phyloP scores from a whole-genome alignment of 179 eudicot genomes.

The Heliamphora pulchella region DNA sequence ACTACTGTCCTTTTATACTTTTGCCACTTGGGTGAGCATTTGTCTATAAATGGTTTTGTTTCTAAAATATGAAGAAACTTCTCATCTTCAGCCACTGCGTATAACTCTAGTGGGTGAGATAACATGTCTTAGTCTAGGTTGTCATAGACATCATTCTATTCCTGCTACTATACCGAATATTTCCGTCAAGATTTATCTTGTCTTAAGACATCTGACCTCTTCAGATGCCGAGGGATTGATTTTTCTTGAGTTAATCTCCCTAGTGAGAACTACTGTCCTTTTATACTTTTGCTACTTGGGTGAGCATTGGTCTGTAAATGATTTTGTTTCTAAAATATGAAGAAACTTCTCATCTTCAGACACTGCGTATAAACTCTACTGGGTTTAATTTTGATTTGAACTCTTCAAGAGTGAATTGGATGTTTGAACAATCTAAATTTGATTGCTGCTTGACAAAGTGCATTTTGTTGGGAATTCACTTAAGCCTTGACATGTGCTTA shows the following conservation, averaged over 20 bases:
- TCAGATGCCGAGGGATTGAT: background rate
- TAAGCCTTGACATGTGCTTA: background rate
- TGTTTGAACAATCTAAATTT: background rate
- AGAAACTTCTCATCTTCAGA: conserved; percentile 1
- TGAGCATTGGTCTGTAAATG: too few species aligned
- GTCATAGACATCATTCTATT: background rate
- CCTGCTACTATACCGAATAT: background rate
- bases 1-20: background rate
- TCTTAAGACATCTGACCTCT: background rate
- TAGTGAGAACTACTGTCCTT: background rate
- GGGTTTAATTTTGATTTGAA: background rate
- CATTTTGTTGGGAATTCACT: background rate
- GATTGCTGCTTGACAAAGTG: too few species aligned
- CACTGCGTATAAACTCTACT: background rate
- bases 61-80: background rate
- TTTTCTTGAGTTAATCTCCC: background rate
- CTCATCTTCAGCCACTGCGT: conserved; percentile 1
- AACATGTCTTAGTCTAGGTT: background rate
- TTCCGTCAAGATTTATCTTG: background rate
- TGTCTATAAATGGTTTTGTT: background rate
- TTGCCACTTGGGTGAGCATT: too few species aligned
- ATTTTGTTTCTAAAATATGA: background rate
- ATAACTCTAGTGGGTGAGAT: background rate
- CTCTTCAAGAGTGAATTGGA: background rate
- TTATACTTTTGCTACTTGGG: background rate